Evolutionary conservation across 768 basidiomycete species (phyloP), one percentile per base, ranked within the genome.

Genomic region (Hysterangium stoloniferum): DNA sequence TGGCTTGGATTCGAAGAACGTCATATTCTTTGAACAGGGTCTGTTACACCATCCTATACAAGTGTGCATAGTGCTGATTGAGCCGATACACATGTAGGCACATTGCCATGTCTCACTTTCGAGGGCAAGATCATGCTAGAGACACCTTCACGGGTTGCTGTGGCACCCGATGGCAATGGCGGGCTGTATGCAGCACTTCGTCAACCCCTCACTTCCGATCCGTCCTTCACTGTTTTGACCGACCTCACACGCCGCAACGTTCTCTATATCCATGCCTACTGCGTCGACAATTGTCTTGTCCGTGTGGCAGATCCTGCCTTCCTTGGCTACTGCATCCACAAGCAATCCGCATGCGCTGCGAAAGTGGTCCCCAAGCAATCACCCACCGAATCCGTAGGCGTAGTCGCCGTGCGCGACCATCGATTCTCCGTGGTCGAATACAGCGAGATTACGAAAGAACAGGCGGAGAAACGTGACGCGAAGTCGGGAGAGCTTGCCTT

Each of bases 261-360:
- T 55, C 76, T 81, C 52, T 96, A 95, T 67, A 76, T 99, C 43
- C 95, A 99, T 67, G 87, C 83, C 2, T 98, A 96, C 71, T 84
- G 95, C 61, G 96, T 99, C 59, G 96, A 99, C 73, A 99, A 99
- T 73, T 98, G 96, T 67, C 86, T 99, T 53, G 96, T 97, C 56
- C 81, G 84, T 54, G 90, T 99, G 48, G 96, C 94, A 42, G 96
- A 99, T 65, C 96, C 96, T 12, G 80, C 93, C 62, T 99, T 99
- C 77, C 71, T 98, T 57, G 96, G 96, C 22, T 94, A 88, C 71
- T 86, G 90, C 70, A 88, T 98, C 69, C 68, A 74, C 50, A 91
- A 89, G 61, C 76, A 85, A 58, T 85, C 88, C 22, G 89, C 92
- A 59, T 95, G 90, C 63, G 91, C 92, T 31, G 89, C 92, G 41